Conservation (phyloP, 2,329 filamentous ascomycete species). For the Pyricularia pennisetigena region DNA sequence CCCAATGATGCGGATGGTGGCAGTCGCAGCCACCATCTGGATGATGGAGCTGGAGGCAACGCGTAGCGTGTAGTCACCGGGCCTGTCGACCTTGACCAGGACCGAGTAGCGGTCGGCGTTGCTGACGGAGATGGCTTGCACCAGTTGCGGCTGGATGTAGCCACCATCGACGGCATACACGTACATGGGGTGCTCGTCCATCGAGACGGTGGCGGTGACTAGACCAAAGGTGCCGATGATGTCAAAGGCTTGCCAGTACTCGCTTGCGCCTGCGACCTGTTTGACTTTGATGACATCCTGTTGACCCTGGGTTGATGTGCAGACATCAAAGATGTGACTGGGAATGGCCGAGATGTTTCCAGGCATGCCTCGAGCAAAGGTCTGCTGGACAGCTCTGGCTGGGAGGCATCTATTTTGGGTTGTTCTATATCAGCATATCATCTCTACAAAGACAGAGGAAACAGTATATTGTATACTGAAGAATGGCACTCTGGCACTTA, state of each 20-base stretch:
- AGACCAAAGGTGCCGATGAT: slow-evolving; percentile 42
- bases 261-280: background rate
- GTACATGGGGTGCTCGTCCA: slow-evolving; percentile 43
- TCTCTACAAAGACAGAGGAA: no score
- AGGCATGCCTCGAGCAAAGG: slow-evolving; percentile 14
- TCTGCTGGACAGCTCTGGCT: slow-evolving; percentile 27
- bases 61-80: slow-evolving; percentile 44
- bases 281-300: slow-evolving; percentile 32
- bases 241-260: slow-evolving; percentile 43
- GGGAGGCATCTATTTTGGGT: slow-evolving; percentile 21
- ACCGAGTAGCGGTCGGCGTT: slow-evolving; percentile 46
- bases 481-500: no score
- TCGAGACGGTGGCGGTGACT: slow-evolving; percentile 32
- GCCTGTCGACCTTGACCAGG: slow-evolving; percentile 32
- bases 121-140: slow-evolving; percentile 33
- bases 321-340: slow-evolving; percentile 31
- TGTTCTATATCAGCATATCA: no score
- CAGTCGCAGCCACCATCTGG: slow-evolving; percentile 46
- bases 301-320: slow-evolving; percentile 32
- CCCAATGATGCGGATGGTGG: slow-evolving; percentile 30
- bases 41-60: slow-evolving; percentile 35
- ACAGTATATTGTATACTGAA: no score
- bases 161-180: slow-evolving; percentile 44
- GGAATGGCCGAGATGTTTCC: slow-evolving; percentile 28
- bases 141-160: slow-evolving; percentile 41